A percentile compares a stretch with the other conserved stretches of the same genome.
Conservation (phyloP, 768 basidiomycete genomes). For the Phylloporus scabripes region DNA sequence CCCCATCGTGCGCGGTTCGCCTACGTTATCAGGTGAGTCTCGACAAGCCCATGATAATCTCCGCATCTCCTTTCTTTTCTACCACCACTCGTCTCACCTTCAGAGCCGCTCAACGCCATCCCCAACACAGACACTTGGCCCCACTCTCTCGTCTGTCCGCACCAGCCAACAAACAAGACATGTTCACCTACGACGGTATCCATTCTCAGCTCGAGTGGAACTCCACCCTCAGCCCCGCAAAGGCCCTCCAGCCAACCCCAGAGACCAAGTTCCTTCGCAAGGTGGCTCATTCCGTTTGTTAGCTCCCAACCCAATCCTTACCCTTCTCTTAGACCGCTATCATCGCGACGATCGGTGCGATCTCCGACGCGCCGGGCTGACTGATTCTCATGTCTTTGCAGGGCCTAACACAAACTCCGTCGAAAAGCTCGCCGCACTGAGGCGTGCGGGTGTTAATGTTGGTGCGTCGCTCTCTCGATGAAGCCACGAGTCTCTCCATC, state of each 20-base stretch:
- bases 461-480: slow-evolving; percentile 48
- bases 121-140: slow-evolving; percentile 6
- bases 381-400: slow-evolving; percentile 28
- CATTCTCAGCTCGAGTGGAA: slow-evolving; percentile 92
- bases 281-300: slow-evolving; percentile 41
- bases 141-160: slow-evolving; percentile 9
- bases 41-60: slow-evolving; percentile 10
- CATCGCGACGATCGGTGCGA: slow-evolving; percentile 94
- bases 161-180: slow-evolving; percentile 20
- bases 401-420: slow-evolving; percentile 93
- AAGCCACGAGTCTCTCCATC: not conserved
- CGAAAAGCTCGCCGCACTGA: slow-evolving; percentile 80
- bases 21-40: slow-evolving; percentile 22
- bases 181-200: slow-evolving; percentile 56
- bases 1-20: slow-evolving; percentile 7
- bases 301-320: slow-evolving; percentile 1
- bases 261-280: slow-evolving; percentile 87
- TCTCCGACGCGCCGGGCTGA: not conserved
- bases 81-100: slow-evolving; percentile 13
- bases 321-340: slow-evolving; percentile 72
- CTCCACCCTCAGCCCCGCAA: slow-evolving; percentile 69
- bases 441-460: slow-evolving; percentile 93
- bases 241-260: slow-evolving; percentile 65
- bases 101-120: slow-evolving; percentile 12
- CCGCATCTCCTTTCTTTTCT: slow-evolving; percentile 6